These are phyloP conservation scores for Kodamaea neixiangensis DNA, from an alignment of 805 yeast genomes.

Conservation along the genomic window DNA sequence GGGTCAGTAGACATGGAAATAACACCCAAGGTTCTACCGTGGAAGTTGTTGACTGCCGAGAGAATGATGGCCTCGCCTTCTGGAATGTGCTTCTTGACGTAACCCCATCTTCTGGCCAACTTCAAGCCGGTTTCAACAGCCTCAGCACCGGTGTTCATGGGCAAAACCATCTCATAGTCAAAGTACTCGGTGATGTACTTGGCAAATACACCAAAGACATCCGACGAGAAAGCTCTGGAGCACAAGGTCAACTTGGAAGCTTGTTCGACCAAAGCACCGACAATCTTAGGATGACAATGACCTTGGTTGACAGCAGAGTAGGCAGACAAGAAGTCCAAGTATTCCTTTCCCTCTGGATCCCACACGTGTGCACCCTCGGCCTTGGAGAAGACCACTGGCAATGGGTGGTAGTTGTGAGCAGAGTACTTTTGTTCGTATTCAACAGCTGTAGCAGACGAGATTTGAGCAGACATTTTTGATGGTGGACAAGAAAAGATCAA, in stretches of 20 bases:
- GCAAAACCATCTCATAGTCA: conserved; percentile 88
- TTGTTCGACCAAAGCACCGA: conserved; percentile 82
- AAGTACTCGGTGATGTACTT: conserved; percentile 87
- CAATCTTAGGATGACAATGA: conserved; percentile 93
- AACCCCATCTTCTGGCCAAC: conserved; percentile 97
- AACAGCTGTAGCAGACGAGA: conserved; percentile 66
- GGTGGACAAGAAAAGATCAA: not conserved
- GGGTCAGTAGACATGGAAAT: conserved; percentile 96
- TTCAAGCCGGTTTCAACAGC: conserved; percentile 96
- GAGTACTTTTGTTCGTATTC: conserved; percentile 77
- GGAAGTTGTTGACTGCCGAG: conserved; percentile 89
- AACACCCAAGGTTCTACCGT: conserved; percentile 93
- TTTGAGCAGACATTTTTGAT: conserved; percentile 27
- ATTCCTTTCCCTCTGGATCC: conserved; percentile 97
- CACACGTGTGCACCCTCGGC: conserved; percentile 93
- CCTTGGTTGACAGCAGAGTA: conserved; percentile 98
- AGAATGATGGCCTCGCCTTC: conserved; percentile 82
- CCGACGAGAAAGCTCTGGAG: conserved; percentile 91
- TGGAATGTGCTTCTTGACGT: conserved; percentile 80
- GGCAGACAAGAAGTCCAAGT: conserved; percentile 89
- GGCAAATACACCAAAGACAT: conserved; percentile 83
- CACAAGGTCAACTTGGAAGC: conserved; percentile 82
- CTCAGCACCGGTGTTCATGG: conserved; percentile 99
- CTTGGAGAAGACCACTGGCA: conserved; percentile 88
- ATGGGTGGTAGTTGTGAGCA: conserved; percentile 96